Conservation (phyloP, 768 basidiomycete species). For the Termitomyces sp. region DNA sequence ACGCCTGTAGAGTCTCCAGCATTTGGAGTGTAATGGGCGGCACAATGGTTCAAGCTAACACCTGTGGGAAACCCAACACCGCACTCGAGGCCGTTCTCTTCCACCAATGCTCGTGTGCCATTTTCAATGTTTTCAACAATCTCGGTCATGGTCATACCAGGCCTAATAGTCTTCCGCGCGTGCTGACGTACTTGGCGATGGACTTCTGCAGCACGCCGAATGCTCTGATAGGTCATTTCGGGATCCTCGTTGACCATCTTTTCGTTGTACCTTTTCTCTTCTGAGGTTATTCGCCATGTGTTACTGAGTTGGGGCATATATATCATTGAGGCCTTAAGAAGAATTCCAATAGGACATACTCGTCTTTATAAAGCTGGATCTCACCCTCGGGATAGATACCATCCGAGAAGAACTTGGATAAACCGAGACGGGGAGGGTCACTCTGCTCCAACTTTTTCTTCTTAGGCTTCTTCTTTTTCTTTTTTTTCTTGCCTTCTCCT, state of each 20-base stretch:
- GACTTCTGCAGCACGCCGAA: slow-evolving; percentile 92
- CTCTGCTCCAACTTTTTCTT: slow-evolving; percentile 78
- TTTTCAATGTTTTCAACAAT: slow-evolving; percentile 94
- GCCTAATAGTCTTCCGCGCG: slow-evolving; percentile 78
- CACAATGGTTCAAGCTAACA: slow-evolving; percentile 88
- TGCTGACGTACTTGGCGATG: slow-evolving; percentile 87
- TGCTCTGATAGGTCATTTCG: slow-evolving; percentile 79
- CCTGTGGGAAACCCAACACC: slow-evolving; percentile 98
- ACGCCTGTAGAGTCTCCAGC: slow-evolving; percentile 80
- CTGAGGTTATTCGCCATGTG: slow-evolving; percentile 81
- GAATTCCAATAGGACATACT: slow-evolving; percentile 48
- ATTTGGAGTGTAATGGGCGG: slow-evolving; percentile 96
- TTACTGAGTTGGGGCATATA: slow-evolving; percentile 49
- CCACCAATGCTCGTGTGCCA: slow-evolving; percentile 84
- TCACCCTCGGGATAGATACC: slow-evolving; percentile 92
- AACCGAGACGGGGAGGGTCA: slow-evolving; percentile 87
- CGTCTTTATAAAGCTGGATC: slow-evolving; percentile 85
- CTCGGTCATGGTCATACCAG: slow-evolving; percentile 92
- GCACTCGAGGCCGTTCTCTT: slow-evolving; percentile 78
- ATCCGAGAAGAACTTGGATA: slow-evolving; percentile 83
- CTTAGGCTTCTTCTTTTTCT: slow-evolving; percentile 93
- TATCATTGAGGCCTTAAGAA: not conserved
- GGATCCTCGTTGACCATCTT: slow-evolving; percentile 73
- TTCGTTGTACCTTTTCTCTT: slow-evolving; percentile 86
- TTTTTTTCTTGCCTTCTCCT: slow-evolving; percentile 72